Percentiles rank a stretch among this genome's conserved stretches.
These are phyloP conservation scores for Rhodotorula paludigena DNA, from an alignment of 768 basidiomycete genomes.

Conservation along the genomic window DNA sequence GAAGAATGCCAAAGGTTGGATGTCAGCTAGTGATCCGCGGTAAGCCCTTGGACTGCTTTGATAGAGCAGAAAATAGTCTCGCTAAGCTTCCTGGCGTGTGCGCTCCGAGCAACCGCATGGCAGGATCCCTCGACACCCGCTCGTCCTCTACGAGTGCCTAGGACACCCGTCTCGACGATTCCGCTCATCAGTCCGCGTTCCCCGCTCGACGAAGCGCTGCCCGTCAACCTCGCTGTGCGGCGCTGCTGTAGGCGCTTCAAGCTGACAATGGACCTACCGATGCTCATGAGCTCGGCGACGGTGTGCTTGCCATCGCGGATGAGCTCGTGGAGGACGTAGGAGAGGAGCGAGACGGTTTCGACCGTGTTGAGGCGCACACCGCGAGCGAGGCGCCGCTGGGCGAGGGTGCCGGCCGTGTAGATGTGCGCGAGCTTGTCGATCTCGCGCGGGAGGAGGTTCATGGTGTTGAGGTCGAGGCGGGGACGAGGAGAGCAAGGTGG, in stretches of 20 bases:
- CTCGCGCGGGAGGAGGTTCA: slow-evolving; percentile 72
- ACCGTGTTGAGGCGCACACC: slow-evolving; percentile 79
- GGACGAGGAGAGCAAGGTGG: too few relatives aligned
- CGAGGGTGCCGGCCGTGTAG: slow-evolving; percentile 76
- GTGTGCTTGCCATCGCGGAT: slow-evolving; percentile 84
- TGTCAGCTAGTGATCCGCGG: background rate
- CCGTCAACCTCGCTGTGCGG: background rate
- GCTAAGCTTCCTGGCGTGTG: too few relatives aligned
- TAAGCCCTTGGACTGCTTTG: too few relatives aligned
- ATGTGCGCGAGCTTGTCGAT: slow-evolving; percentile 64
- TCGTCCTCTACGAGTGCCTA: too few relatives aligned
- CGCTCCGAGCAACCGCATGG: too few relatives aligned
- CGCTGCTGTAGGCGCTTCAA: fast-evolving
- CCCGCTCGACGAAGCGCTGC: background rate
- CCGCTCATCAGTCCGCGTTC: background rate
- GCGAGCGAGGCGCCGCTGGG: slow-evolving; percentile 91
- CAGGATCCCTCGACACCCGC: too few relatives aligned
- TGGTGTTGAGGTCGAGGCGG: background rate
- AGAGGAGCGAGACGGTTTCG: slow-evolving; percentile 84
- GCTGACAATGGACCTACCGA: slow-evolving; percentile 15
- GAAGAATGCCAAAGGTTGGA: too few relatives aligned
- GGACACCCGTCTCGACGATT: too few relatives aligned
- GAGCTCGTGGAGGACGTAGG: slow-evolving; percentile 84
- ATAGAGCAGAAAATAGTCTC: too few relatives aligned
- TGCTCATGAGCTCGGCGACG: slow-evolving; percentile 85